Evolutionary conservation across 805 yeast genomes (phyloP), one percentile per base, ranked within the genome.

Genomic region (Candida gorgasii): DNA sequence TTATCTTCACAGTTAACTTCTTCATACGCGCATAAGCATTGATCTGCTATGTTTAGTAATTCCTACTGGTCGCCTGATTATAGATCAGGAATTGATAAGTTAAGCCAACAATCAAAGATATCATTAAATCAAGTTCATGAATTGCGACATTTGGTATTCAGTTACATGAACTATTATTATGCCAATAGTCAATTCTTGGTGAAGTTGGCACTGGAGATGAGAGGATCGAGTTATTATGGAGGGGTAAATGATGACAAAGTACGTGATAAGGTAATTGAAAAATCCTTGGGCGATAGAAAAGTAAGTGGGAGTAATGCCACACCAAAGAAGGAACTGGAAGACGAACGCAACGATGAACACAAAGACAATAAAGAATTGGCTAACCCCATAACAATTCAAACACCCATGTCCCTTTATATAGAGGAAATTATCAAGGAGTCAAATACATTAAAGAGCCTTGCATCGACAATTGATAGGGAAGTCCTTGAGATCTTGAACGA

Each of bases 41-140:
- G 13, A 32, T 13, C 26, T 19, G 12, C 29, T 12, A 46, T 27
- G 34, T 68, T 64, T 47, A 59, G 71, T 39, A 69, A 70, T 47
- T 22, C 54, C 29, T 71, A 64, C 54, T 71, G 75, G 74, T 62
- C 73, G 3, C 49, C 73, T 1, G 76, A 71, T 54, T 67, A 65
- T 39, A 54, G 52, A 24, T 48, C 69, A 3, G 72, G 74, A 4
- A 61, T 70, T 14, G 65, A 61, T 26, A 51, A 46, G 30, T 48
- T 71, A 16, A 48, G 56, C 12, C 40, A 44, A 7, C 74, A 68
- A 48, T 57, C 64, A 32, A 43, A 47, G 8, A 52, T 58, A 19
- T 67, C 74, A 5, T 47, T 69, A 20, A 50, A 53, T 23, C 76
- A 70, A 52, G 53, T 69, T 12, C 75, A 71, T 46, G 75, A 69